Base-by-base conservation (phyloP, 2,329 filamentous ascomycete species). In the Didymella exigua region DNA sequence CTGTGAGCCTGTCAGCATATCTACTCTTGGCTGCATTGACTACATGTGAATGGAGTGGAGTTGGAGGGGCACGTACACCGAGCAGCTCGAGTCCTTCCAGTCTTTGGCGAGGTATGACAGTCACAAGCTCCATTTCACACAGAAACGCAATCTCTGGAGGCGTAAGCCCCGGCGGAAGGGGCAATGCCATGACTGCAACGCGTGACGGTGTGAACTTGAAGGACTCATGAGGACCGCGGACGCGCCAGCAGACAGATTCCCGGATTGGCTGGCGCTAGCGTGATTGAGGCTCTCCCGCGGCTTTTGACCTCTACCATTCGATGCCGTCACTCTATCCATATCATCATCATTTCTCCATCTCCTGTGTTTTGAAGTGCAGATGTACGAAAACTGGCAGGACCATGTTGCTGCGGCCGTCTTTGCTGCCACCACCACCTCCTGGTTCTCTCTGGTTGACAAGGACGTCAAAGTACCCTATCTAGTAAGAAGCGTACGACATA, bases 91-190 rank as follows among this genome's bases (percentile, higher is more conserved):
- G 89, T 64, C 86, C 86, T 63, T 97, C 92, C 48, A 99, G 86
- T 61, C 90, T 86, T 75, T 98, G 93, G 49, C 95, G 90, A 30
- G 95, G 95, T 44, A 98, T 86, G 19, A 99, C 85, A 0, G 93
- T 97, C 51, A 99, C 89, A 68, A 91, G 85, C 79, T 98, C 93
- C 92, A 97, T 98, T 79, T 99, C 95, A 76, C 93, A 96, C 24
- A 98, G 81, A 71, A 98, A 99, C 45, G 92, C 90, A 40, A 96
- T 89, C 78, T 99, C 95, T 61, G 90, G 82, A 56, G 95, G 91
- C 66, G 90, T 89, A 38, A 97, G 83, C 75, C 88, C 84, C 60
- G 83, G 79, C 33, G 83, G 83, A 36, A 87, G 79, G 60, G 84
- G 83, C 62, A 86, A 81, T 46, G 85, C 85, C 85, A 88, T 87